Evolutionary conservation across 2,329 filamentous ascomycete genomes (phyloP).

Genomic region (Trichoderma lentiforme): DNA sequence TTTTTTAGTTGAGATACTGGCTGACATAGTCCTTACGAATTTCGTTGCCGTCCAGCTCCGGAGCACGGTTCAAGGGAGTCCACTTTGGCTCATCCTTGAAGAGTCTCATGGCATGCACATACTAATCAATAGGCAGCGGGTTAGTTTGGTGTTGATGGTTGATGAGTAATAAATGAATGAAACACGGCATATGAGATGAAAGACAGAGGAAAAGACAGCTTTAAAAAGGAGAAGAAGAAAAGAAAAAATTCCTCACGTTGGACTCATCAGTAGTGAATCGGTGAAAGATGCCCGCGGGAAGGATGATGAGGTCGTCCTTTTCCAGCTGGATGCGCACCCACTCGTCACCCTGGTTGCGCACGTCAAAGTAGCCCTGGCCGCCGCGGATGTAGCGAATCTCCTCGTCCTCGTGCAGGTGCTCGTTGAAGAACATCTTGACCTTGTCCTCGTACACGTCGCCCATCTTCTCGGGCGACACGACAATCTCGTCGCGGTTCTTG

Average conservation of each 20-base stretch:
- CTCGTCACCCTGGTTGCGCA: constrained; percentile 74
- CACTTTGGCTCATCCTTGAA: constrained; percentile 99
- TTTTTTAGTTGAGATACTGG: constrained; percentile 40
- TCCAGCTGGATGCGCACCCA: constrained; percentile 86
- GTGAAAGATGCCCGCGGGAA: constrained; percentile 95
- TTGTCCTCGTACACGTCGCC: constrained; percentile 87
- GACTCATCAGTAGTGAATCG: constrained; percentile 90
- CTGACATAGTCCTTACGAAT: constrained; percentile 75
- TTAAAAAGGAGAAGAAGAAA: too few relatives aligned
- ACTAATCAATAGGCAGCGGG: constrained; percentile 50
- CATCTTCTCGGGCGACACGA: constrained; percentile 81
- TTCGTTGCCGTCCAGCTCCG: constrained; percentile 73
- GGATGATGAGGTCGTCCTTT: constrained; percentile 86
- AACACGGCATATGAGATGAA: not conserved
- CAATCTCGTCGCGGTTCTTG: constrained; percentile 93
- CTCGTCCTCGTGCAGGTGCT: constrained; percentile 97
- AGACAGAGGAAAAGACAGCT: not conserved
- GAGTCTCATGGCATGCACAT: constrained; percentile 90
- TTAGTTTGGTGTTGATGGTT: not conserved
- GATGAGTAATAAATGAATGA: not conserved
- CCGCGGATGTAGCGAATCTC: constrained; percentile 94
- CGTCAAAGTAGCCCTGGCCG: constrained; percentile 90
- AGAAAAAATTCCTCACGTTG: constrained; percentile 62
- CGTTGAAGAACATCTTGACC: constrained; percentile 88
- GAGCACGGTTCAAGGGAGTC: constrained; percentile 82